Base-by-base conservation (phyloP, 176 grass and related monocot genomes). In the Thinopyrum elongatum region DNA sequence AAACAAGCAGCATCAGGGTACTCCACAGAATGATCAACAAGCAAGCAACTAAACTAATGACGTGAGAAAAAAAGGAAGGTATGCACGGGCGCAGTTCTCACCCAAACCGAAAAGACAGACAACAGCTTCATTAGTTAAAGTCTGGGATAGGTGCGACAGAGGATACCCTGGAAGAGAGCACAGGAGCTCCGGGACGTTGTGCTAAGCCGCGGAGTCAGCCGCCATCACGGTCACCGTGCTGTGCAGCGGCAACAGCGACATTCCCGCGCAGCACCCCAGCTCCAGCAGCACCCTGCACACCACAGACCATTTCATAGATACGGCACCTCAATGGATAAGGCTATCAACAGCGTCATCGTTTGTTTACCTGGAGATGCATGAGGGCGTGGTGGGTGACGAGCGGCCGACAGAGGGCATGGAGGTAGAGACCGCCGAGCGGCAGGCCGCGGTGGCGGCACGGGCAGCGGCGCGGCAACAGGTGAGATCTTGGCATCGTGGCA, bases 121-220 rank as follows among this genome's bases (percentile, higher is more conserved):
- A 86, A 90, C 73, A 79, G 84, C 84, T 88, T 92, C 86, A 87
- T 91, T 89, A 87, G 86, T 93, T 94, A 95, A 93, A 98, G 89
- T 71, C 95, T 91, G 81, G 91, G 93, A 95, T 89, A 95, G 88
- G 93, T 98, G 83, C 93, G 92, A 92, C 93, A 95, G 93, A 98
- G 86, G 95, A 90, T 98, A 98, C 93, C 93, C 93, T 98, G 96
- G 87, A 91, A 95, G 75, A 98, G 91, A 12, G 91, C 86, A 42
- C 90, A 82, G 77, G 86, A 91, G 91, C 86, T 93, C 89, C 87
- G 59, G 53, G 93, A 92, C 10, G 90, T 66, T 17, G 90, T 85
- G 90, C 96, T 98, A 78, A 98, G 88, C 59, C 90, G 77, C 47
- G 93, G 92, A 26, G 88, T 98, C 84, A 98, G 81, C 88, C 96